A percentile compares a stretch with the other conserved stretches of the same genome.
Evolutionary conservation across 2,329 filamentous ascomycete species (phyloP).

Genomic region (Penicillium griseofulvum): DNA sequence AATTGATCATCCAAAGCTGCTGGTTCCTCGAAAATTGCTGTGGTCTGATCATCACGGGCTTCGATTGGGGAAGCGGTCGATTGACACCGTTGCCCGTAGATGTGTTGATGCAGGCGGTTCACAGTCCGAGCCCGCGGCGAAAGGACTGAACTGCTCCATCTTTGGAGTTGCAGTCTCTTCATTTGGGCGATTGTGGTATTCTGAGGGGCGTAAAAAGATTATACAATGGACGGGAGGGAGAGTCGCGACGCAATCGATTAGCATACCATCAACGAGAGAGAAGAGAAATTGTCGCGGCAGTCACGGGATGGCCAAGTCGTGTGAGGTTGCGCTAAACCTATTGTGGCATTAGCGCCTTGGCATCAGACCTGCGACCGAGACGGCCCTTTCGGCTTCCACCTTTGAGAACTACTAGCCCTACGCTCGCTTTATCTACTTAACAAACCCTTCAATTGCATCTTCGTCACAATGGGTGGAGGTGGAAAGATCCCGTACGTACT

Average conservation of each 20-base stretch:
- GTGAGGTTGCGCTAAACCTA: constrained; percentile 33
- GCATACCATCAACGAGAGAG: constrained; percentile 29
- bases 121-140: constrained; percentile 47
- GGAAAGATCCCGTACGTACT: constrained; percentile 66
- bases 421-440: constrained; percentile 21
- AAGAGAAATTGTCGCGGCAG: constrained; percentile 39
- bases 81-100: constrained; percentile 40
- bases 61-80: constrained; percentile 37
- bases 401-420: constrained; percentile 25
- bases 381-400: constrained; percentile 32
- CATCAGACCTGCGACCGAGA: constrained; percentile 28
- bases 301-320: constrained; percentile 38
- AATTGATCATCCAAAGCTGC: constrained; percentile 6
- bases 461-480: constrained; percentile 66
- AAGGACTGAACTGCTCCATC: constrained; percentile 53
- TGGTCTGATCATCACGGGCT: constrained; percentile 26
- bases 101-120: constrained; percentile 38
- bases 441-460: constrained; percentile 24
- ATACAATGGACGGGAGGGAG: constrained; percentile 14
- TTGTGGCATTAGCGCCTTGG: constrained; percentile 28
- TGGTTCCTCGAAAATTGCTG: constrained; percentile 27
- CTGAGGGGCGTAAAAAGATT: constrained; percentile 10
- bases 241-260: constrained; percentile 20
- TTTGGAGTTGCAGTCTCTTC: constrained; percentile 52
- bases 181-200: constrained; percentile 37